phyloP scores from a whole-genome alignment of 75 land plant species.

The Sequoia sempervirens region DNA sequence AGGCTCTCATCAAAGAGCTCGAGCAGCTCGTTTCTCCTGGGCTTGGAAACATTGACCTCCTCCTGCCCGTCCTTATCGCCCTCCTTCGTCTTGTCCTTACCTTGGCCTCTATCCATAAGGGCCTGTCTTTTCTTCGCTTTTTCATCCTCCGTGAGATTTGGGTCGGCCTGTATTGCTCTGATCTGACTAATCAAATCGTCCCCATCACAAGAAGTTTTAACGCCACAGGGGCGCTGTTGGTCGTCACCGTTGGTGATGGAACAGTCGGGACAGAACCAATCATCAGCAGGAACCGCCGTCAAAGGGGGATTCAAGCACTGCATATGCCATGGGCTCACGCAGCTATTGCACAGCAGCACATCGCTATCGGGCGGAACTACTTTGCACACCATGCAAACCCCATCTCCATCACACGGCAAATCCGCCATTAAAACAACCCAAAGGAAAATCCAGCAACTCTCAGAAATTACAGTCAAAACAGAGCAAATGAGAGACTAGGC shows the following conservation, averaged over 20 bases:
- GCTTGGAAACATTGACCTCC: not conserved
- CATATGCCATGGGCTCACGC: constrained; percentile 82
- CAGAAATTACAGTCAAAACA: no score
- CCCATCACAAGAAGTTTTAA: constrained; percentile 1
- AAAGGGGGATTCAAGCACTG: constrained; percentile 56
- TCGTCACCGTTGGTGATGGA: constrained; percentile 10
- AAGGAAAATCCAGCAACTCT: not conserved
- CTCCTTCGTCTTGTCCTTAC: not conserved
- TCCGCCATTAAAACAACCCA: constrained; percentile 27
- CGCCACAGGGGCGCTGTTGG: not conserved
- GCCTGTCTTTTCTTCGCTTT: constrained; percentile 76
- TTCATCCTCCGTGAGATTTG: constrained; percentile 46
- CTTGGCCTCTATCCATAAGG: constrained; percentile 38
- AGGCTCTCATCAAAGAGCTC: constrained; percentile 50
- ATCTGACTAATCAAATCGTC: constrained; percentile 40
- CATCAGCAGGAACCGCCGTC: constrained; percentile 24
- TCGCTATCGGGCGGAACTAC: constrained; percentile 42
- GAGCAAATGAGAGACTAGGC: no score
- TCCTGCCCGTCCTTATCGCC: not conserved
- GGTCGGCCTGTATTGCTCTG: constrained; percentile 72
- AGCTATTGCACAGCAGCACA: constrained; percentile 56
- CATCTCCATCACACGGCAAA: constrained; percentile 80
- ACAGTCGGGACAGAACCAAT: constrained; percentile 87
- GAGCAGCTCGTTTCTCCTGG: constrained; percentile 20
- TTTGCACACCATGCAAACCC: constrained; percentile 78